Conservation (phyloP, 2,329 filamentous ascomycete genomes). For the Colletotrichum acutatum region DNA sequence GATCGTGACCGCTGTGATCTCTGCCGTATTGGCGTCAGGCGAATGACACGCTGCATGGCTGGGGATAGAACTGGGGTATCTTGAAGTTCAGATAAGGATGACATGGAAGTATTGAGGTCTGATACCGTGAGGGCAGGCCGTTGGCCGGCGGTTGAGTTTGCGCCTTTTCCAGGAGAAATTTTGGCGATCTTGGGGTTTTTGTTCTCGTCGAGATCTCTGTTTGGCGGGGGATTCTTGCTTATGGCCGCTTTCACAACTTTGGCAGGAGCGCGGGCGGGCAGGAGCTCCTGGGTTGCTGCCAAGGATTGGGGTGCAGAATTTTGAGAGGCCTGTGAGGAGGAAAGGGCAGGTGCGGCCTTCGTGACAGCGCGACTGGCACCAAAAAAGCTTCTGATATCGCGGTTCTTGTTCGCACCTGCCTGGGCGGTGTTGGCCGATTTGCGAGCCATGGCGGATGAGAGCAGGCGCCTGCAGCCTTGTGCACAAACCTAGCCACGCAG, state of each 20-base stretch:
- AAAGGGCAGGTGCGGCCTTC: neutral
- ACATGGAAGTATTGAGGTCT: slow-evolving; percentile 2
- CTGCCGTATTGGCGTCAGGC: slow-evolving; percentile 2
- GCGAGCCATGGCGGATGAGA: slow-evolving; percentile 21
- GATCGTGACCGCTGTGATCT: neutral
- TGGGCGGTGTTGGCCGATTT: slow-evolving; percentile 13
- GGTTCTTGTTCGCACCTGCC: slow-evolving; percentile 10
- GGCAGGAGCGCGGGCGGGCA: neutral
- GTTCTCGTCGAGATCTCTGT: neutral
- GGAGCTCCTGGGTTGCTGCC: neutral
- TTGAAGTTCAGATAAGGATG: slow-evolving; percentile 24
- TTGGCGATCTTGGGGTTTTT: neutral
- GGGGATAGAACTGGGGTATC: neutral
- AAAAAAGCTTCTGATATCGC: slow-evolving; percentile 32
- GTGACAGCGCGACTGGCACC: neutral
- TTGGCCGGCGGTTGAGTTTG: neutral
- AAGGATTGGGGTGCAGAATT: neutral
- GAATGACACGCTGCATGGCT: neutral
- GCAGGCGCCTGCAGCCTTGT: neutral
- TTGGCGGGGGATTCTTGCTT: neutral
- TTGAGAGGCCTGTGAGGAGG: neutral
- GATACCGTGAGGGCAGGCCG: neutral
- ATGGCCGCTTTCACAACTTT: neutral
- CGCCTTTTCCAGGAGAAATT: neutral
- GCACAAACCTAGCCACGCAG: neutral